phyloP scores from a whole-genome alignment of 169 alveolate species.

The Theileria equi region DNA sequence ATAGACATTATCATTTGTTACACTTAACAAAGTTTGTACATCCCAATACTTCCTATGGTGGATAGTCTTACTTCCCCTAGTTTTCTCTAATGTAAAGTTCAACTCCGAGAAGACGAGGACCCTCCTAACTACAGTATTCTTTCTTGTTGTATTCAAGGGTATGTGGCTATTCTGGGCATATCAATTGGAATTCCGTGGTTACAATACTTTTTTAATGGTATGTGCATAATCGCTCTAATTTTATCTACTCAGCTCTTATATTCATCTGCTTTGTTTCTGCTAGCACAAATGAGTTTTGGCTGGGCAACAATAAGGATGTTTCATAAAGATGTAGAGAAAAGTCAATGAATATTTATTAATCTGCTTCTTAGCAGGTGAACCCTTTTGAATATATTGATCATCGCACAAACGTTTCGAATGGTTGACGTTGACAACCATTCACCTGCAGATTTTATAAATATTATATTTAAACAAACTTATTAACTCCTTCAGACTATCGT shows the following conservation, averaged over 20 bases:
- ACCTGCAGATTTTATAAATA: constrained; percentile 3
- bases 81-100: constrained; percentile 3
- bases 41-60: constrained; percentile 66
- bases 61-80: constrained; percentile 62
- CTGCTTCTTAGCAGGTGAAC: constrained; percentile 14
- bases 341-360: neutral
- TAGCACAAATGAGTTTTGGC: constrained; percentile 45
- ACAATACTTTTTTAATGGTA: constrained; percentile 33
- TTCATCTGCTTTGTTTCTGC: constrained; percentile 29
- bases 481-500: constrained; percentile 29
- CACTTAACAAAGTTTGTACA: constrained; percentile 61
- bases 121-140: neutral
- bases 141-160: constrained; percentile 20
- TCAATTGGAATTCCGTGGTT: constrained; percentile 44
- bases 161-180: constrained; percentile 56
- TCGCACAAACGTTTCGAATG: constrained; percentile 30
- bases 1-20: constrained; percentile 54
- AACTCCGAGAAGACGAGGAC: neutral
- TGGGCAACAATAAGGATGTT: constrained; percentile 20
- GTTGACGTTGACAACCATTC: constrained; percentile 40
- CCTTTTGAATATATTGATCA: constrained; percentile 35
- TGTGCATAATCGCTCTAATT: neutral
- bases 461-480: constrained; percentile 4
- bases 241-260: constrained; percentile 19
- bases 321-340: neutral